A percentile compares a stretch with the other conserved stretches of the same genome.
These are phyloP conservation scores for Metschnikowia reukaufii DNA, from an alignment of 805 yeast genomes.

Conservation along the genomic window DNA sequence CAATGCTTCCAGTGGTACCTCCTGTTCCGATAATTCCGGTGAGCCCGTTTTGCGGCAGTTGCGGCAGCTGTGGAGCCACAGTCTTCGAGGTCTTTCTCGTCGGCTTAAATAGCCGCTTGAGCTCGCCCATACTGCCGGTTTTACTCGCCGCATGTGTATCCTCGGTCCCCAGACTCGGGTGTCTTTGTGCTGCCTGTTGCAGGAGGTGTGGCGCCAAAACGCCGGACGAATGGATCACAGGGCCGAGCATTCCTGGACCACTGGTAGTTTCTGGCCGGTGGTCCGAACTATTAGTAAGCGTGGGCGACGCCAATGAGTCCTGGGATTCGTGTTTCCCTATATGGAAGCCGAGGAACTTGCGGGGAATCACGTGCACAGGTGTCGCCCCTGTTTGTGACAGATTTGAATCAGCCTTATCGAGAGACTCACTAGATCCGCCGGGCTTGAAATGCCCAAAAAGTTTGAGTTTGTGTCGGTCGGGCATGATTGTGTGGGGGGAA, in stretches of 20 bases:
- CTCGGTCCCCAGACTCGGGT: conserved; percentile 1
- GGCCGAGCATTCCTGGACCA: background rate
- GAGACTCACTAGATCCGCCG: conserved; percentile 20
- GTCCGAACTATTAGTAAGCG: conserved; percentile 34
- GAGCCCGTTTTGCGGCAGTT: conserved; percentile 1
- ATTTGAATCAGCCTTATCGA: conserved; percentile 29
- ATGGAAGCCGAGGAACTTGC: conserved; percentile 39
- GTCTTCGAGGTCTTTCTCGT: conserved; percentile 33
- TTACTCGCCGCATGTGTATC: conserved; percentile 33
- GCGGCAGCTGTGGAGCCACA: background rate
- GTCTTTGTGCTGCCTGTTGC: conserved; percentile 15
- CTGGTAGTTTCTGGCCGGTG: conserved; percentile 11
- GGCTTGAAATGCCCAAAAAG: conserved; percentile 41
- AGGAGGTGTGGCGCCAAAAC: conserved; percentile 9
- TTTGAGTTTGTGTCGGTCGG: conserved; percentile 45
- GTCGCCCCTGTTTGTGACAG: conserved; percentile 13
- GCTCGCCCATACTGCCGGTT: conserved; percentile 62
- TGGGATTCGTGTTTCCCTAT: conserved; percentile 43
- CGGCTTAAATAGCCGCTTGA: conserved; percentile 72
- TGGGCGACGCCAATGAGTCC: conserved; percentile 38
- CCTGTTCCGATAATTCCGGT: background rate
- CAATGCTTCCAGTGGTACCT: background rate
- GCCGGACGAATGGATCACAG: conserved; percentile 13
- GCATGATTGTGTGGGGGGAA: conserved; percentile 29
- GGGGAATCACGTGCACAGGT: conserved; percentile 4